Conservation (phyloP, 306 rosid species). For the Gastrolobium villosum region DNA sequence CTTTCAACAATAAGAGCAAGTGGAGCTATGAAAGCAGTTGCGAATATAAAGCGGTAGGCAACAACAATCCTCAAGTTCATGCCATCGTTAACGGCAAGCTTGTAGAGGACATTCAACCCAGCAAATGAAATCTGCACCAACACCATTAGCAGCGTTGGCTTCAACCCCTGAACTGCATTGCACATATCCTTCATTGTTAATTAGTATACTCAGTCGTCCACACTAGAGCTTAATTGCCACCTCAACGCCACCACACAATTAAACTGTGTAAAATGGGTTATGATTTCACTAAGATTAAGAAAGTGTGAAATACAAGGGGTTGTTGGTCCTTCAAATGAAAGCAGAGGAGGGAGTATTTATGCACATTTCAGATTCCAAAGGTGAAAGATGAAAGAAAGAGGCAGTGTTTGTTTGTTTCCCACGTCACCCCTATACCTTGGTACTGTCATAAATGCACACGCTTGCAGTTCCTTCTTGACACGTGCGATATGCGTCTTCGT, state of each 20-base stretch:
- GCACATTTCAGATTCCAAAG: not conserved
- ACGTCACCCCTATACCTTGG: conserved; percentile 19
- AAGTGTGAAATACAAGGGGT: not conserved
- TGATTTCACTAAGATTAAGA: not conserved
- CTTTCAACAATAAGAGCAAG: conserved; percentile 69
- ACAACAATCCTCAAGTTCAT: conserved; percentile 62
- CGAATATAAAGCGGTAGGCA: conserved; percentile 77
- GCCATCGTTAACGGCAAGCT: conserved; percentile 70
- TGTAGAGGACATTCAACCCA: conserved; percentile 70
- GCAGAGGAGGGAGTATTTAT: not conserved
- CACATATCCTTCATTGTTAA: conserved; percentile 18
- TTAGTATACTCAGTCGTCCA: too few species aligned
- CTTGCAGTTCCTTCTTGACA: conserved; percentile 14
- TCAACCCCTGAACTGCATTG: conserved; percentile 51
- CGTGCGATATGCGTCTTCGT: conserved; percentile 27
- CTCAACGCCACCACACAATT: not conserved
- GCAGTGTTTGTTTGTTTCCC: conserved; percentile 28
- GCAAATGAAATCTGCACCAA: conserved; percentile 60
- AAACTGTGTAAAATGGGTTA: not conserved
- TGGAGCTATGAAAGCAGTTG: conserved; percentile 69
- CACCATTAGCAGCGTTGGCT: conserved; percentile 64
- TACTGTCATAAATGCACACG: not conserved
- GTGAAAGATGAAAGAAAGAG: conserved; percentile 26
- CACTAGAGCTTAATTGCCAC: too few species aligned
- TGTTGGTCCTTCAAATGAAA: not conserved